Evolutionary conservation across 495 filamentous ascomycete species (phyloP), one percentile per base, ranked within the genome.

Genomic region (Penicillium lagena): DNA sequence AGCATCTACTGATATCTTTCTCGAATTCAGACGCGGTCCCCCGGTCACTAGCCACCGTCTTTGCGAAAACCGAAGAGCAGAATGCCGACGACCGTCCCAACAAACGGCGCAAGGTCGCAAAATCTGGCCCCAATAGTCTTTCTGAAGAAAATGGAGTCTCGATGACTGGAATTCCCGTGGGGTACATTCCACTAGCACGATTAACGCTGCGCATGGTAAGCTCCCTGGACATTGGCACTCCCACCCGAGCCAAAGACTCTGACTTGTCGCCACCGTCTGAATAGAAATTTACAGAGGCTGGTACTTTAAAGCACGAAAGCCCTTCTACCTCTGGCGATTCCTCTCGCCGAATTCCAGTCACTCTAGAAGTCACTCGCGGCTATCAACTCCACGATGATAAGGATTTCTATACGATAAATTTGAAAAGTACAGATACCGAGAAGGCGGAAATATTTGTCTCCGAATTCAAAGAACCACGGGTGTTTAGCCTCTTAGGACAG

Each of bases 171-270:
- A 44, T 58, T 4, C 65, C 64, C 36, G 12, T 45, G 35, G 64
- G 64, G 0, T 67, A 71, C 37, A 66, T 73, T 36, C 62, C 67
- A 35, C 42, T 73, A 8, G 60, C 58, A 44, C 59, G 66, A 6
- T 47, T 70, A 39, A 22, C 42, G 39, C 37, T 71, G 38, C 51
- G 47, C 36, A 39, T 71, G 50, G 68, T 71, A 53, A 52, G 59
- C 54, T 39, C 22, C 2, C 22, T 4, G 37, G 12, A 12, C 45
- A 29, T 34, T 47, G 30, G 12, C 32, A 17, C 34, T n/a, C 9
- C 31, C 12, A n/a, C 27, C 15, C 2, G 22, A 13, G 7, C 38
- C 15, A 13, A n/a, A 37, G 30, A 12, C n/a, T 35, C 51, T 52
- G 9, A 49, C 14, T n/a, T 9, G 40, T 53, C 22, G 39, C 45